These are phyloP conservation scores for Fusarium beomiforme DNA, from an alignment of 2,329 filamentous ascomycete genomes.

Conservation along the genomic window DNA sequence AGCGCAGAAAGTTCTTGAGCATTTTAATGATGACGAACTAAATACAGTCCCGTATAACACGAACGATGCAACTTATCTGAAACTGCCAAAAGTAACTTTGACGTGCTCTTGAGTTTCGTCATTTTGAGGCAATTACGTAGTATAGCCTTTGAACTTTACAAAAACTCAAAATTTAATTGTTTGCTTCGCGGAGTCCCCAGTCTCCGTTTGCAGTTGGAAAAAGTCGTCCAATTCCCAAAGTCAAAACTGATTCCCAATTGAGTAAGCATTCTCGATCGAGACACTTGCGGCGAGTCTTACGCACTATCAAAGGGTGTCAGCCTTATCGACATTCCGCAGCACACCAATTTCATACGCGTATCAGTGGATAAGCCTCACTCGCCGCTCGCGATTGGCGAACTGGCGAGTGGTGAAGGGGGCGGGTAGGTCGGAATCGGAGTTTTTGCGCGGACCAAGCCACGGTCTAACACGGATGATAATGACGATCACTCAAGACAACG, in stretches of 20 bases:
- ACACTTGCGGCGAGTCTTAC: not conserved
- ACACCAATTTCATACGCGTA: not conserved
- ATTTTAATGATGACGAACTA: not conserved
- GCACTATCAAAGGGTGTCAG: not conserved
- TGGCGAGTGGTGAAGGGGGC: not conserved
- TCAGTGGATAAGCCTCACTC: constrained; percentile 1
- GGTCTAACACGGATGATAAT: not conserved
- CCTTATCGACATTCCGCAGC: constrained; percentile 3
- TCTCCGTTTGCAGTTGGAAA: not conserved
- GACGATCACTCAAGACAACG: not conserved
- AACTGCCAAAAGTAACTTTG: not conserved
- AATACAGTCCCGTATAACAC: not conserved
- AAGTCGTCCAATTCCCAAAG: not conserved
- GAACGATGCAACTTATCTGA: not conserved
- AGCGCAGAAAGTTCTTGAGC: not conserved
- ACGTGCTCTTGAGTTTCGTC: not conserved
- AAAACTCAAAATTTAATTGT: not conserved
- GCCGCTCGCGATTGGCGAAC: not conserved
- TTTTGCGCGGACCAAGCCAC: constrained; percentile 20
- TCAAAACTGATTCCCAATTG: not conserved
- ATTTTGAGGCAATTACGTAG: not conserved
- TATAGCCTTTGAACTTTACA: not conserved
- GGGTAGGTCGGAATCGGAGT: not conserved
- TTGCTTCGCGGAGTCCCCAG: not conserved
- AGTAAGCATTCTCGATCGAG: not conserved